Evolutionary conservation across 129 eudicot genomes (phyloP), one percentile per base, ranked within the genome.

Genomic region (Flaveria trinervia): DNA sequence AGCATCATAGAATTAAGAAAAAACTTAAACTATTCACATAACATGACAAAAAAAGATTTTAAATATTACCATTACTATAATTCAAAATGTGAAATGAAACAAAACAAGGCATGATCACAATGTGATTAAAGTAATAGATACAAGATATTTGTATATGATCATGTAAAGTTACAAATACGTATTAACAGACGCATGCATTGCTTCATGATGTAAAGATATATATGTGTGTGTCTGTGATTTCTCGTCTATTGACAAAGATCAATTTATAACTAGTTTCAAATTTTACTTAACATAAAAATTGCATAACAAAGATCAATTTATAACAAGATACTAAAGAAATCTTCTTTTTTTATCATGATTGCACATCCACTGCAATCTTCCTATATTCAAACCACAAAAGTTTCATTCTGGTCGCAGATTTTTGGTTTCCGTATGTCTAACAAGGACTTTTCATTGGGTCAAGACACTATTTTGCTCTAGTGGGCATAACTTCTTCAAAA

Each of bases 21-120:
- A 48, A 70, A 18, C 6, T 52, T 16, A 15, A 52, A 4, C 5
- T 52, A 4, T 15, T 4, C 4, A 61, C n/a, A 20, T 9, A 60
- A 60, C 66, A 60, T 25, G 66, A 57, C 23, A 22, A 57, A 57
- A 55, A 57, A 57, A 22, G 30, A 36, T 59, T 59, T 61, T 61
- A 3, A 25, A 26, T 28, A 26, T 61, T 12, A 61, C 50, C 71
- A 67, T 17, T 2, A 39, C 36, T 30, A 30, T 30, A 30, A 30
- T 4, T 65, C 7, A 65, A 33, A 15, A 16, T 36, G 39, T n/a
- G 49, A 65, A 65, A 65, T 30, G 28, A 26, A 41, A 17, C 51
- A 67, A 67, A 23, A 36, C 22, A 36, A 33, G 16, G 22, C 51
- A 67, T 67, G 6, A 36, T 67, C 51, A 39, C 70, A 30, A 64